Evolutionary conservation across 768 basidiomycete species (phyloP).

Genomic region (Rhodotorula babjevae): DNA sequence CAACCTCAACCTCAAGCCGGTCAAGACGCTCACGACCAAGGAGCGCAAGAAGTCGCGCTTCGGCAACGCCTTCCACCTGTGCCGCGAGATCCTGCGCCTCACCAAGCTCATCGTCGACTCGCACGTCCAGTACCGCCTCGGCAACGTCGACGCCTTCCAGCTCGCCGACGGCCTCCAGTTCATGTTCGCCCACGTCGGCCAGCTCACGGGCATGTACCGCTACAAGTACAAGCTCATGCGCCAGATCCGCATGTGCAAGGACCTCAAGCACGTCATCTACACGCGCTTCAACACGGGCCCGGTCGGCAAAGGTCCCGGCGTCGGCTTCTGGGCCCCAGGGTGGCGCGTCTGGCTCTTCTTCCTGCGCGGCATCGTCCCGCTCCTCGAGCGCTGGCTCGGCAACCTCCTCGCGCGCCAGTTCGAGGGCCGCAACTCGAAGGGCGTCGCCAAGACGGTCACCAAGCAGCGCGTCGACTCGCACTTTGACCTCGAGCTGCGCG

Average conservation of each 20-base stretch:
- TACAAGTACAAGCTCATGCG: conserved; percentile 99
- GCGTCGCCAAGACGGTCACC: conserved; percentile 91
- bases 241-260: conserved; percentile 99
- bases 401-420: conserved; percentile 97
- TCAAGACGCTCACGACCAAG: conserved; percentile 92
- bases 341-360: conserved; percentile 99
- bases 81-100: conserved; percentile 92
- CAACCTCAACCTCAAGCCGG: conserved; percentile 96
- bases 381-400: conserved; percentile 95
- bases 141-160: conserved; percentile 98
- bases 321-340: conserved; percentile 99
- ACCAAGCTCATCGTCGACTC: conserved; percentile 99
- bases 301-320: conserved; percentile 97
- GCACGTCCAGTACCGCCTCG: conserved; percentile 95
- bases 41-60: conserved; percentile 99
- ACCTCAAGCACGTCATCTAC: conserved; percentile 94
- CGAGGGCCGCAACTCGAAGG: conserved; percentile 76
- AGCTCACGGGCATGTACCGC: conserved; percentile 98
- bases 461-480: conserved; percentile 99
- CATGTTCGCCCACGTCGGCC: conserved; percentile 94
- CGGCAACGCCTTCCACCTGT: conserved; percentile 97
- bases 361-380: conserved; percentile 96
- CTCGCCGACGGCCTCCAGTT: conserved; percentile 97
- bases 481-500: conserved; percentile 92
- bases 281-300: conserved; percentile 99